Base-by-base conservation (phyloP, 2,329 filamentous ascomycete genomes). In the Fusarium beomiforme region DNA sequence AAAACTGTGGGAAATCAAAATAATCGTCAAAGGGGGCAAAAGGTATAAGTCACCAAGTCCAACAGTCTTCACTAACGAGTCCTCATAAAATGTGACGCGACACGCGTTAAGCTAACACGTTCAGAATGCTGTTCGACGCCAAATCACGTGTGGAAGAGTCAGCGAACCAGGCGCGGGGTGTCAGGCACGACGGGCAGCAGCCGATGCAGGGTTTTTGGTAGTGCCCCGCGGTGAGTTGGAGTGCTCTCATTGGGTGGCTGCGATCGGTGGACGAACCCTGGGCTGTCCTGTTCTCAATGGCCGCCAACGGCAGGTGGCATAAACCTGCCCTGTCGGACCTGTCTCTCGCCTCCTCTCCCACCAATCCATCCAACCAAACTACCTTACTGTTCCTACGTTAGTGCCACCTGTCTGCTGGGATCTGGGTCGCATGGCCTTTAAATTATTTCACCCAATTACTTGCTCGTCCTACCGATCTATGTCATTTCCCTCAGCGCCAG, bases 161-260 rank as follows among this genome's bases (percentile, higher is more conserved):
- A 70, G 69, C 78, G 75, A 77, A 73, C 76, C 73, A 76, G 77
- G 77, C 75, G 79, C 76, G 78, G 79, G 79, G 51, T 33, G 51
- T 23, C 51, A 55, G 51, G 51, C 37, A 55, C 37, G 51, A n/a
- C 49, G 49, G 49, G 75, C 77, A 79, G 78, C 77, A 78, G 74
- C 72, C 73, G 75, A 76, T 79, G 69, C 72, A 77, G 76, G 76
- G 73, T 76, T 72, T 34, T 61, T 59, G 59, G 65, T 75, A 69
- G 72, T 76, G 78, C 76, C 78, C 78, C 78, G 76, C 78, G 70
- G 69, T 61, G 65, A 57, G 66, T 73, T 67, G 29, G 21, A 54
- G 46, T 29, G 37, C 41, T 34, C n/a, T 67, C 49, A 76, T 76
- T 76, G 75, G 75, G 21, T 24, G 29, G 6, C 13, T 16, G 21